phyloP scores from a whole-genome alignment of 192 early-diverging fungal species.

The Martensiomyces pterosporus region DNA sequence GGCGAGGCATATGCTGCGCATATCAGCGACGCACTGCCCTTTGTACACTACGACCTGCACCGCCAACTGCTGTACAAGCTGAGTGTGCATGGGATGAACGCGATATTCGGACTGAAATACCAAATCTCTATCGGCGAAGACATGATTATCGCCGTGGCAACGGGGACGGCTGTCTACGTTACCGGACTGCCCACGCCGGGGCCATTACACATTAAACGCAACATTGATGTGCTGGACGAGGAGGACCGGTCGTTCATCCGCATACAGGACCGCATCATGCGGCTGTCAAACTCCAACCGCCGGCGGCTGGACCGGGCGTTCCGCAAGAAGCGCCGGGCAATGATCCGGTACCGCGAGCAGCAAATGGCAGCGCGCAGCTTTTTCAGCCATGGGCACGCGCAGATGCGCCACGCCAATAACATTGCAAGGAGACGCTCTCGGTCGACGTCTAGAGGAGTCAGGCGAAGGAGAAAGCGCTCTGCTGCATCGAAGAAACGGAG shows the following conservation, averaged over 20 bases:
- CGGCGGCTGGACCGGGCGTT: slow-evolving; percentile 54
- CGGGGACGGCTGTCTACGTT: slow-evolving; percentile 68
- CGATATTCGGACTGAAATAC: slow-evolving; percentile 64
- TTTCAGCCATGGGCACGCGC: no score
- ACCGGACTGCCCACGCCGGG: slow-evolving; percentile 68
- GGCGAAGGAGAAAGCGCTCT: background rate
- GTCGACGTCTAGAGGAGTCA: no score
- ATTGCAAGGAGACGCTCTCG: no score
- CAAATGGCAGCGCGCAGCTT: slow-evolving; percentile 1
- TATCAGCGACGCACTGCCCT: slow-evolving; percentile 75
- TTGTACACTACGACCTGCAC: slow-evolving; percentile 80
- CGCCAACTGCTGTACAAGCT: slow-evolving; percentile 78
- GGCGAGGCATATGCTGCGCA: slow-evolving; percentile 65
- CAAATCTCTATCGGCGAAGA: slow-evolving; percentile 55
- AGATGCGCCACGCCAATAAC: background rate
- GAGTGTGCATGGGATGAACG: slow-evolving; percentile 70
- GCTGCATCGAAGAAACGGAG: background rate
- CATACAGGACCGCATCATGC: slow-evolving; percentile 66
- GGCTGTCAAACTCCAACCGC: slow-evolving; percentile 61
- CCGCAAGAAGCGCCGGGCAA: slow-evolving; percentile 31
- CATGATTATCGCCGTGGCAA: slow-evolving; percentile 61
- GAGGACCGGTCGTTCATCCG: slow-evolving; percentile 67
- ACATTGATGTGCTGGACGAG: slow-evolving; percentile 67
- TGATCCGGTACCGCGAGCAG: slow-evolving; percentile 18
- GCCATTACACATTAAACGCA: slow-evolving; percentile 66